Evolutionary conservation across 1,284 basidiomycete genomes (phyloP).

Genomic region (Apiotrichum montevideense): DNA sequence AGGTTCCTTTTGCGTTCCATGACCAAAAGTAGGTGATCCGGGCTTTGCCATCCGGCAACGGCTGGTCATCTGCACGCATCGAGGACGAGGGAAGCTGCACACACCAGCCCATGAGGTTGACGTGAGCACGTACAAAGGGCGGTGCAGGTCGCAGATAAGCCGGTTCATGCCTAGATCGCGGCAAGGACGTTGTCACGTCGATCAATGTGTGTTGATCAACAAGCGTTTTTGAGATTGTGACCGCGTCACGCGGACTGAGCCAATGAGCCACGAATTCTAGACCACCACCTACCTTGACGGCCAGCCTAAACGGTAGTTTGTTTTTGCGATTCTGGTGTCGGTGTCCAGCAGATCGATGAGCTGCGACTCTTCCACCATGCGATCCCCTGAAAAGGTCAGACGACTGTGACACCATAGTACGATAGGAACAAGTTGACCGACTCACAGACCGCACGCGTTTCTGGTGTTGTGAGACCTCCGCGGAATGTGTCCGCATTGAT

Average conservation of each 20-base stretch:
- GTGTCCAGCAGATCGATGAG: constrained; percentile 81
- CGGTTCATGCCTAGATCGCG: constrained; percentile 83
- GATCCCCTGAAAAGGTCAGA: constrained; percentile 60
- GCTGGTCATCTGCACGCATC: constrained; percentile 38
- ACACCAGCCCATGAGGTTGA: constrained; percentile 86
- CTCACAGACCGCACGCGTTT: constrained; percentile 67
- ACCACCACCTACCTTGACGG: constrained; percentile 71
- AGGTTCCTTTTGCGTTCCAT: constrained; percentile 84
- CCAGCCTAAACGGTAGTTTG: constrained; percentile 90
- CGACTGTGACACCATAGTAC: not conserved
- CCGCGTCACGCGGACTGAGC: constrained; percentile 76
- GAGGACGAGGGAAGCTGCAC: constrained; percentile 57
- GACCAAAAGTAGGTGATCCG: constrained; percentile 91
- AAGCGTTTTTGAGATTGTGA: constrained; percentile 81
- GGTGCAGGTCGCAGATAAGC: constrained; percentile 88
- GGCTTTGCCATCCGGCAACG: constrained; percentile 48
- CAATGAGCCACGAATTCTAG: constrained; percentile 10
- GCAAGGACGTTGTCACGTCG: constrained; percentile 88
- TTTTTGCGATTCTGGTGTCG: constrained; percentile 76
- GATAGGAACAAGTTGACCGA: constrained; percentile 2
- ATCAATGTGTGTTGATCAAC: constrained; percentile 76
- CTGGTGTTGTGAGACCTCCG: constrained; percentile 73
- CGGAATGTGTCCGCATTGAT: constrained; percentile 71
- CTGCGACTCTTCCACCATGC: constrained; percentile 77
- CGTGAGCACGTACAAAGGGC: constrained; percentile 86